These are phyloP conservation scores for Psilocybe mexicana DNA, from an alignment of 1,284 basidiomycete species.

Conservation along the genomic window DNA sequence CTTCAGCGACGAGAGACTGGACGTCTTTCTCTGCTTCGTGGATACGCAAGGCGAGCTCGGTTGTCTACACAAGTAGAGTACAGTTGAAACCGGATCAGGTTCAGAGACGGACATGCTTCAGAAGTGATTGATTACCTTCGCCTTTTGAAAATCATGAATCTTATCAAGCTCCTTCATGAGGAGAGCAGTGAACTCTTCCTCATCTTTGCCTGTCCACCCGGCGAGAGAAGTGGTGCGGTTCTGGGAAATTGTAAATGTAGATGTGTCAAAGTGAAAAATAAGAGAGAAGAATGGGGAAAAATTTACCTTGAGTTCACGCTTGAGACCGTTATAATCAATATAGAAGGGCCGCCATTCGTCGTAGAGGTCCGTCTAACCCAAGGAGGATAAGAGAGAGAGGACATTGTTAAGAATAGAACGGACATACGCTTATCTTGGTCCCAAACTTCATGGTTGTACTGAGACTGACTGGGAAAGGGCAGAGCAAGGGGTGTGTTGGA, in stretches of 20 bases:
- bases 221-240: conserved; percentile 47
- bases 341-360: conserved; percentile 91
- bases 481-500: not conserved
- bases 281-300: not conserved
- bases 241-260: too few relatives aligned
- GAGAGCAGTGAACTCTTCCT: conserved; percentile 76
- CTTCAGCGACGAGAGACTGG: conserved; percentile 71
- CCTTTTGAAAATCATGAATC: conserved; percentile 93
- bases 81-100: not conserved
- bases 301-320: conserved; percentile 84
- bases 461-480: not conserved
- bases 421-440: conserved; percentile 78
- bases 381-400: conserved; percentile 1
- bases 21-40: conserved; percentile 80
- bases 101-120: not conserved
- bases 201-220: conserved; percentile 77
- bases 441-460: conserved; percentile 78
- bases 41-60: conserved; percentile 82
- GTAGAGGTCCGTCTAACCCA: conserved; percentile 75
- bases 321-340: conserved; percentile 86
- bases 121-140: conserved; percentile 62
- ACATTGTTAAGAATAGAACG: not conserved
- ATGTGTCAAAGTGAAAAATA: too few relatives aligned
- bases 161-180: conserved; percentile 92
- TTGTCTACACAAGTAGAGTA: conserved; percentile 51